A percentile compares a stretch with the other conserved stretches of the same genome.
phyloP scores from a whole-genome alignment of 345 rosid genomes.

The Turnera subulata region DNA sequence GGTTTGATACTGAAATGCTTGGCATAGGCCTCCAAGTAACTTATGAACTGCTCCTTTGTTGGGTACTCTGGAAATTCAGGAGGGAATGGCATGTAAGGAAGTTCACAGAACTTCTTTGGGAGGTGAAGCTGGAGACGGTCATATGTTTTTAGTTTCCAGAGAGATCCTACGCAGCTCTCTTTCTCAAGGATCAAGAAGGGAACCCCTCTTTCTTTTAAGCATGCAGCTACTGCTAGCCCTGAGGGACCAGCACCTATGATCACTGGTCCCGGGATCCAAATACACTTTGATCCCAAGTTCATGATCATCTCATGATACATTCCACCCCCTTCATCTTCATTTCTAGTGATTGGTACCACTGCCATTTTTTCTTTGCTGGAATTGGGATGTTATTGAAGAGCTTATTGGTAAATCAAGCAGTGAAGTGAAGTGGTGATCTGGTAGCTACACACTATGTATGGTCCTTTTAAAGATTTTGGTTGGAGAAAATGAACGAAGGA shows the following conservation, averaged over 20 bases:
- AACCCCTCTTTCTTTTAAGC: conserved; percentile 23
- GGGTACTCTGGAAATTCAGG: conserved; percentile 30
- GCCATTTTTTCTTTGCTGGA: background rate
- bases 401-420: background rate
- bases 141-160: conserved; percentile 35
- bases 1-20: conserved; percentile 23
- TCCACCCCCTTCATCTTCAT: background rate
- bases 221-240: conserved; percentile 35
- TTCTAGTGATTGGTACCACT: background rate
- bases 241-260: conserved; percentile 40
- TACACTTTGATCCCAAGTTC: background rate
- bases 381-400: background rate
- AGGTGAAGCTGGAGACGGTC: conserved; percentile 38
- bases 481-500: no score
- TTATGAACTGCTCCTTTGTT: conserved; percentile 28
- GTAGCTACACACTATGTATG: background rate
- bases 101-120: conserved; percentile 34
- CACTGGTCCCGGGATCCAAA: conserved; percentile 26
- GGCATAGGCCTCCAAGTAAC: conserved; percentile 35
- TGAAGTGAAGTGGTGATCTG: no score
- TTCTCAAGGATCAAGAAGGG: conserved; percentile 30
- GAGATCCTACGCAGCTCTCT: conserved; percentile 29
- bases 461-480: no score
- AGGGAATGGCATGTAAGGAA: conserved; percentile 28
- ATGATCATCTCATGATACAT: background rate